Evolutionary conservation across 768 basidiomycete genomes (phyloP), one percentile per base, ranked within the genome.

Genomic region (Leccinellum luteum): DNA sequence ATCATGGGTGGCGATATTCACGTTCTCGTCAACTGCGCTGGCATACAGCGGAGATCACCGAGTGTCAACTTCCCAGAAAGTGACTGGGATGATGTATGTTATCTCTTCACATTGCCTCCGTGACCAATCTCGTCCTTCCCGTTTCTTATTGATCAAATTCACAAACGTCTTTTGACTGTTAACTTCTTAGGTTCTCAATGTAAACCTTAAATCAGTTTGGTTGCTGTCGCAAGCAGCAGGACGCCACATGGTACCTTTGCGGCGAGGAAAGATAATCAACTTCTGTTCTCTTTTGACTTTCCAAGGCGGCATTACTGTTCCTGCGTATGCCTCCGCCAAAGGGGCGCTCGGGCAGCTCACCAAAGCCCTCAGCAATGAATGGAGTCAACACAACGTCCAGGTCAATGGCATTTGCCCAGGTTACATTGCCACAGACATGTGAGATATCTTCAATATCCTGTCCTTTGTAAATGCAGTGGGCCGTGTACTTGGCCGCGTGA

Each of bases 251-350:
- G 84, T 94, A 12, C 85, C 79, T 54, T 84, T 76, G 64, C 78
- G 77, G 71, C 71, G 90, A 73, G 76, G 92, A 31, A 87, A 87
- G 70, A 85, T 88, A 65, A 86, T 89, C 70, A 87, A 87, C 69
- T 79, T 87, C 62, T 83, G 81, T 59, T 82, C 81, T 49, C 73
- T 83, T 41, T 61, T 81, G 52, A 78, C 75, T 30, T 79, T 75
- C 60, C 75, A 83, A 67, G 83, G 82, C 48, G 87, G 87, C 47
- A 56, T 88, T 52, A 87, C 85, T 14, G 81, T 96, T 41, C 92
- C 94, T 19, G 94, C 94, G 12, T 96, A 96, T 67, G 91, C 94
- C 2, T 85, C 94, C 4, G 90, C 94, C 9, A 96, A 95, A 71
- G 92, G 92, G 55, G 92, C 90, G 19, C 78, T 92, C 31, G 90